These are phyloP conservation scores for Gracilaria domingensis DNA, from an alignment of 23 red algal genomes.

Conservation along the genomic window DNA sequence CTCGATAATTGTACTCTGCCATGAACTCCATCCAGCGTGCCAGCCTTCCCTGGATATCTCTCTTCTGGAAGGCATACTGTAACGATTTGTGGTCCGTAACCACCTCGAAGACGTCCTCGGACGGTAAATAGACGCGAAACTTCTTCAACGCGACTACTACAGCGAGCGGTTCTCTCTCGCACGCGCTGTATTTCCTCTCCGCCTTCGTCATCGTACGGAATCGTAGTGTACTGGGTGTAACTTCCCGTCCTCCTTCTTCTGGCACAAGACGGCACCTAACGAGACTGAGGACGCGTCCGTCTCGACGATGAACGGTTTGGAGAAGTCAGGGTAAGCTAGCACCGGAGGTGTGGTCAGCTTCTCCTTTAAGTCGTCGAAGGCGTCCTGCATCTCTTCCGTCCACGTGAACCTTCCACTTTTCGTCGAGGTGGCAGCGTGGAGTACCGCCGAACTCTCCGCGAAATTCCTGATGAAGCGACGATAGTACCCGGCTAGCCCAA, in stretches of 20 bases:
- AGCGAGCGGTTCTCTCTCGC: slow-evolving; percentile 18
- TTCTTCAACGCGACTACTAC: slow-evolving; percentile 40
- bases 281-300: slow-evolving; percentile 4
- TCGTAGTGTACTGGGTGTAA: slow-evolving; percentile 15
- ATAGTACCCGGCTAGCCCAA: slow-evolving; percentile 7
- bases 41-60: slow-evolving; percentile 15
- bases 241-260: slow-evolving; percentile 31
- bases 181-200: slow-evolving; percentile 18
- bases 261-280: slow-evolving; percentile 3
- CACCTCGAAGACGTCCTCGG: not conserved
- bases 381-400: slow-evolving; percentile 10
- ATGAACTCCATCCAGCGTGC: slow-evolving; percentile 28
- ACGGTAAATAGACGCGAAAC: slow-evolving; percentile 27
- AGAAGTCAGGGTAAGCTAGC: slow-evolving; percentile 14
- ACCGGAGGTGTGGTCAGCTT: slow-evolving; percentile 29
- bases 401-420: slow-evolving; percentile 3
- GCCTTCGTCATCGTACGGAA: slow-evolving; percentile 1
- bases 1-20: slow-evolving; percentile 7
- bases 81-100: slow-evolving; percentile 39
- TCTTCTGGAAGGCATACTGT: slow-evolving; percentile 28
- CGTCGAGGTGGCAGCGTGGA: not conserved
- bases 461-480: slow-evolving; percentile 40
- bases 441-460: slow-evolving; percentile 4
- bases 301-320: slow-evolving; percentile 6
- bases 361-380: slow-evolving; percentile 30